Evolutionary conservation across 768 basidiomycete species (phyloP).

Genomic region (Boletus huronensis): DNA sequence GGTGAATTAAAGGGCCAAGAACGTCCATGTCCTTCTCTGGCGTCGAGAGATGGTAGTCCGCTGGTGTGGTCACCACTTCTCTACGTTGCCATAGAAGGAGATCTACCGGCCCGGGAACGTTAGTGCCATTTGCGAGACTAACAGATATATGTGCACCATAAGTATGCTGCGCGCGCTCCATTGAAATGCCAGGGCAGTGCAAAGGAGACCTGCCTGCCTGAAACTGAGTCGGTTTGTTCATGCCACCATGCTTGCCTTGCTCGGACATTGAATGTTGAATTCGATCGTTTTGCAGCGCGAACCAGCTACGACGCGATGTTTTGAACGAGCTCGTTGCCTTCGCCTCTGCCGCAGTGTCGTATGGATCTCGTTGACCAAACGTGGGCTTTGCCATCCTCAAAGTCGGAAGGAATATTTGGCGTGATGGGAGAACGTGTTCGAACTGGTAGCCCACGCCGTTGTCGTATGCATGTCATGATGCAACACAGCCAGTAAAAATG

Average conservation of each 20-base stretch:
- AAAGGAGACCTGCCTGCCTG: not conserved
- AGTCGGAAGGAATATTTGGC: not conserved
- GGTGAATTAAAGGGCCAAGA: conserved; percentile 1
- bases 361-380: not conserved
- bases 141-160: not conserved
- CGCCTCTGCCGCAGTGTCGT: not conserved
- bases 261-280: not conserved
- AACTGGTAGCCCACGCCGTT: conserved; percentile 1
- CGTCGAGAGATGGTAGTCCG: not conserved
- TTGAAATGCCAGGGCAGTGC: not conserved
- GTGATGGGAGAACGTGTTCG: not conserved
- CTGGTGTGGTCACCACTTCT: conserved; percentile 1
- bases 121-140: not conserved
- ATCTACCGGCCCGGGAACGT: not conserved
- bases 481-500: not conserved
- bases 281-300: not conserved
- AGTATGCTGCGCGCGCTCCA: not conserved
- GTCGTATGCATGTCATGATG: conserved; percentile 5
- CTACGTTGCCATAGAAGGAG: conserved; percentile 1
- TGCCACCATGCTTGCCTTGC: not conserved
- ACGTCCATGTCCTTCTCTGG: not conserved
- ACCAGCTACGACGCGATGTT: not conserved
- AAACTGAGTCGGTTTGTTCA: not conserved
- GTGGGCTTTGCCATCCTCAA: not conserved
- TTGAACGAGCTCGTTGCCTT: not conserved